A percentile compares a stretch with the other conserved stretches of the same genome.
Evolutionary conservation across 1,139 yeast genomes (phyloP).

Genomic region (Kazachstania sp.): DNA sequence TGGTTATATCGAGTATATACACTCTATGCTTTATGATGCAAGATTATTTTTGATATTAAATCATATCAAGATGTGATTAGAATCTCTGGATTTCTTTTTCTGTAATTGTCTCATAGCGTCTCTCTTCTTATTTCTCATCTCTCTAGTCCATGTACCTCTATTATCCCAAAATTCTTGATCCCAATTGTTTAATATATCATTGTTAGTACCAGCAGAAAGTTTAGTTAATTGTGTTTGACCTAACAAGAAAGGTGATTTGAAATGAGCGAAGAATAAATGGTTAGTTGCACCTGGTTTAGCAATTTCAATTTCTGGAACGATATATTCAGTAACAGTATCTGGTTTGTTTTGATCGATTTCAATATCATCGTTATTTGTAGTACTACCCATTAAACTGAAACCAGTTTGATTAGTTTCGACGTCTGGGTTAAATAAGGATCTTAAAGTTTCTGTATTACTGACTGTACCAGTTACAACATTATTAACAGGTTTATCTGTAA

Average conservation of each 20-base stretch:
- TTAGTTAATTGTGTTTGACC: conserved; percentile 75
- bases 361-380: conserved; percentile 31
- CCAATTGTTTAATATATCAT: conserved; percentile 46
- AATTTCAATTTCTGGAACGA: neutral
- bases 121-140: conserved; percentile 64
- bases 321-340: neutral
- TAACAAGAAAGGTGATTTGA: conserved; percentile 73
- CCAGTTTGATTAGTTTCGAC: neutral
- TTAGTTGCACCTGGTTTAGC: conserved; percentile 1
- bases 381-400: conserved; percentile 31
- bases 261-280: conserved; percentile 66
- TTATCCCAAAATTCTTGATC: conserved; percentile 74
- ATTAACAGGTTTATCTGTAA: conserved; percentile 30
- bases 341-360: conserved; percentile 19
- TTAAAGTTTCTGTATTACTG: conserved; percentile 49
- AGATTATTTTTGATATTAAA: neutral
- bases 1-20: neutral
- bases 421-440: conserved; percentile 55
- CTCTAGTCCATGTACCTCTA: conserved; percentile 73
- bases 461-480: conserved; percentile 24
- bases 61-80: conserved; percentile 8
- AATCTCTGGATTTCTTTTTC: conserved; percentile 35
- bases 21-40: neutral
- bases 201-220: conserved; percentile 34
- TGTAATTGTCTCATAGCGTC: conserved; percentile 58